Percentiles rank a stretch among this genome's conserved stretches.
Conservation (phyloP, 2,329 filamentous ascomycete species). For the Colletotrichum shisoi region DNA sequence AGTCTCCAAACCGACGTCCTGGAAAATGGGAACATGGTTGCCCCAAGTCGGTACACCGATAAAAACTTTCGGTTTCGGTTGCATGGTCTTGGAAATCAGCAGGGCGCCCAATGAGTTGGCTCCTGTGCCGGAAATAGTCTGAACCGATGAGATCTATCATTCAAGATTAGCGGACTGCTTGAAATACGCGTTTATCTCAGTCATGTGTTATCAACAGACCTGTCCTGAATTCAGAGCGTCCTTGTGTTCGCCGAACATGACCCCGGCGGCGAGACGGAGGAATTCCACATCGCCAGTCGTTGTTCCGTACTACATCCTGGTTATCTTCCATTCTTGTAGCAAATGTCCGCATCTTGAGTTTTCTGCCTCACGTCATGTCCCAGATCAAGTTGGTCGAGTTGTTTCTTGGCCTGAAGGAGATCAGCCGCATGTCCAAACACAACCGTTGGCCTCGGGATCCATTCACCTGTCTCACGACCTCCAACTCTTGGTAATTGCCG, state of each 20-base stretch:
- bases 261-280: slow-evolving; percentile 43
- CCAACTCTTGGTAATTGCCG: slow-evolving; percentile 47
- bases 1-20: slow-evolving; percentile 44
- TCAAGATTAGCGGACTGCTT: not conserved
- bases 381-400: slow-evolving; percentile 39
- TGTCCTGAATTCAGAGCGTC: slow-evolving; percentile 11
- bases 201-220: not conserved
- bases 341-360: not conserved
- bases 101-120: slow-evolving; percentile 49
- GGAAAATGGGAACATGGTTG: slow-evolving; percentile 48
- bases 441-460: not conserved
- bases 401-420: slow-evolving; percentile 42
- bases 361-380: slow-evolving; percentile 44
- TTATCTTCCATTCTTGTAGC: not conserved
- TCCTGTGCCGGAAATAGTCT: slow-evolving; percentile 52
- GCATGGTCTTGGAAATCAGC: slow-evolving; percentile 43
- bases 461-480: slow-evolving; percentile 42
- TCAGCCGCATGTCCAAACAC: not conserved
- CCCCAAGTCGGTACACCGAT: slow-evolving; percentile 48
- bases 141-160: slow-evolving; percentile 47
- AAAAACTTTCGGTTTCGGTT: slow-evolving; percentile 44
- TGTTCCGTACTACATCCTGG: slow-evolving; percentile 45
- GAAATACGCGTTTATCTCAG: too few relatives aligned
- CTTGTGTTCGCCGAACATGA: slow-evolving; percentile 46
- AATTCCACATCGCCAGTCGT: slow-evolving; percentile 48